Evolutionary conservation across 208 protist species (phyloP).

Genomic region (Herpetomonas samuelpessoai): DNA sequence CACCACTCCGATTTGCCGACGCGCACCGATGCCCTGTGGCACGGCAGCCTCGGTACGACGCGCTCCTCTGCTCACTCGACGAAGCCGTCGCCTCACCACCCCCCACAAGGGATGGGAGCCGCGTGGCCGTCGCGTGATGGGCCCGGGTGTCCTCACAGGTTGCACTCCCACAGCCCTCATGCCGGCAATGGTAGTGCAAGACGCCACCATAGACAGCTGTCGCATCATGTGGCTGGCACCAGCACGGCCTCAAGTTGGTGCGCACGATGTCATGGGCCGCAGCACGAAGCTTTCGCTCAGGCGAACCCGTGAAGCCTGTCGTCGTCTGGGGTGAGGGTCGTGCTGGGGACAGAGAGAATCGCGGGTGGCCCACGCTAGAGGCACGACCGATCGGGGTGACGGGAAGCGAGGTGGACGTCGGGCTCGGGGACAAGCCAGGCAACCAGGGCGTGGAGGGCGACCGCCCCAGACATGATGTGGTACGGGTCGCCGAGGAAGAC

Average conservation of each 20-base stretch:
- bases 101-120: background rate
- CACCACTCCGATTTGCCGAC: background rate
- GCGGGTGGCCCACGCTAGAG: background rate
- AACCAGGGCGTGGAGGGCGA: background rate
- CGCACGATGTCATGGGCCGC: conserved; percentile 19
- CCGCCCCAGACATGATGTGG: background rate
- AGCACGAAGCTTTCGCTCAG: conserved; percentile 5
- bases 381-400: background rate
- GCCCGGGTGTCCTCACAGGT: conserved; percentile 2
- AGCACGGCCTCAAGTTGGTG: conserved; percentile 55
- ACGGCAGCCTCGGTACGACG: conserved; percentile 56
- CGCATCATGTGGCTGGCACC: conserved; percentile 71
- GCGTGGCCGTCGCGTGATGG: background rate
- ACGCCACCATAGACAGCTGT: conserved; percentile 43
- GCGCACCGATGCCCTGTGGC: conserved; percentile 66
- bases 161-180: conserved; percentile 30
- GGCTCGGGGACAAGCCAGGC: background rate
- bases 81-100: background rate
- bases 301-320: conserved; percentile 9
- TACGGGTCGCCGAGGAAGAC: too few species aligned
- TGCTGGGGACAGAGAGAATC: background rate
- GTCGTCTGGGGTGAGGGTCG: background rate
- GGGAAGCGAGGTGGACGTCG: background rate
- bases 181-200: conserved; percentile 85
- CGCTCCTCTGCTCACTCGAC: conserved; percentile 3